Evolutionary conservation across 2,329 filamentous ascomycete species (phyloP).

Genomic region (Triangularia setosa): DNA sequence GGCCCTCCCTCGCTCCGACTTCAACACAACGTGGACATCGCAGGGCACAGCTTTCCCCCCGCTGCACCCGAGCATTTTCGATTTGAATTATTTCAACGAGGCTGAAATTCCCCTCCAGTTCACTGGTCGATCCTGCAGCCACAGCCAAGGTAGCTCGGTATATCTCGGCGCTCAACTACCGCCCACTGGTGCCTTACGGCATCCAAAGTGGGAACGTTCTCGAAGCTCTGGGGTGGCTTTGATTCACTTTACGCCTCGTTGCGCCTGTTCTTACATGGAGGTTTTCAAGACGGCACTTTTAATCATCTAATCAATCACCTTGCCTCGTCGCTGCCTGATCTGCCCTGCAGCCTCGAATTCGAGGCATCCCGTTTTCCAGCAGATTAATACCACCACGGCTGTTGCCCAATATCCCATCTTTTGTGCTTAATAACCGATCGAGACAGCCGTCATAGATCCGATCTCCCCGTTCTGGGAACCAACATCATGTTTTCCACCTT

Average conservation of each 20-base stretch:
- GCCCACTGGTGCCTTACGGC: neutral
- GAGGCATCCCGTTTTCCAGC: neutral
- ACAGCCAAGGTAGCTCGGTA: neutral
- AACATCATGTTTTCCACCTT: conserved; percentile 82
- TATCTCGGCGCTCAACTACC: neutral
- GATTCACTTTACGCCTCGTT: neutral
- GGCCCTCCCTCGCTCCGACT: neutral
- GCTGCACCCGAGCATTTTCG: neutral
- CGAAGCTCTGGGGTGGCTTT: neutral
- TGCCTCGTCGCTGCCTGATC: too few species aligned
- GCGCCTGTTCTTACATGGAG: neutral
- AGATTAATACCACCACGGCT: too few species aligned
- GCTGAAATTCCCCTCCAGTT: neutral
- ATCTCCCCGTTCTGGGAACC: neutral
- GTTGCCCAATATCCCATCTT: neutral
- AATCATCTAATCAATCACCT: neutral
- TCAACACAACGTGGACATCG: neutral
- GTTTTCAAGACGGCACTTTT: neutral
- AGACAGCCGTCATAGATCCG: neutral
- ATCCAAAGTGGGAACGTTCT: neutral
- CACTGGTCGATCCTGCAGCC: neutral
- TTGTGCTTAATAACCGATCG: neutral
- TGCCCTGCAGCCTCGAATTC: too few species aligned
- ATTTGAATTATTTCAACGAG: neutral
- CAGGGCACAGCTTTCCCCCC: neutral